Conservation (phyloP, 106 monocot species). For the Dendrobium huoshanense region DNA sequence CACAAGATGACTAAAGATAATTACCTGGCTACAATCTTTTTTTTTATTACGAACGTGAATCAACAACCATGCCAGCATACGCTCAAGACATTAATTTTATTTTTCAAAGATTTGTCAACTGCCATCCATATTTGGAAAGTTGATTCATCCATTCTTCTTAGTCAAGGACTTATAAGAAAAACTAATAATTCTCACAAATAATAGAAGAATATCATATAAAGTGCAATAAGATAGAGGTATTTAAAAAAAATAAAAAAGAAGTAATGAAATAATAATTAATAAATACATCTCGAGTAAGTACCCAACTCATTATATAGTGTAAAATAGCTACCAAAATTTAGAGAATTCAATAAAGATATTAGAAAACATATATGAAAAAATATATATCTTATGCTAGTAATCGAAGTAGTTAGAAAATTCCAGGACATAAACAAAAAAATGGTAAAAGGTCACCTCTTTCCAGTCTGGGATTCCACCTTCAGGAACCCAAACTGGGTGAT, state of each 20-base stretch:
- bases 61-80: too few species aligned
- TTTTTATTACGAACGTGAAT: too few species aligned
- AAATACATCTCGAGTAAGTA: neutral
- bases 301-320: neutral
- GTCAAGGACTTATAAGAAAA: neutral
- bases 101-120: too few species aligned
- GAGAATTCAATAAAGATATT: neutral
- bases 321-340: neutral
- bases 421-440: conserved; percentile 25
- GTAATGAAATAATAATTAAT: neutral
- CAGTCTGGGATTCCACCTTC: conserved; percentile 95
- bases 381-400: conserved; percentile 11
- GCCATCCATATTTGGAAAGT: neutral
- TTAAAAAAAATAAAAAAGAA: neutral
- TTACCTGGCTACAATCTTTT: too few species aligned
- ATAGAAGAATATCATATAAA: neutral
- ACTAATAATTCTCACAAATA: neutral
- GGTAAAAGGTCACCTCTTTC: conserved; percentile 86
- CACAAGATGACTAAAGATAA: too few species aligned
- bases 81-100: too few species aligned
- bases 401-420: conserved; percentile 9
- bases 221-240: neutral
- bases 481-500: conserved; percentile 99
- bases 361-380: neutral
- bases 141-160: neutral